Evolutionary conservation across 768 basidiomycete species (phyloP).

Genomic region (Boletus tomentosulus): DNA sequence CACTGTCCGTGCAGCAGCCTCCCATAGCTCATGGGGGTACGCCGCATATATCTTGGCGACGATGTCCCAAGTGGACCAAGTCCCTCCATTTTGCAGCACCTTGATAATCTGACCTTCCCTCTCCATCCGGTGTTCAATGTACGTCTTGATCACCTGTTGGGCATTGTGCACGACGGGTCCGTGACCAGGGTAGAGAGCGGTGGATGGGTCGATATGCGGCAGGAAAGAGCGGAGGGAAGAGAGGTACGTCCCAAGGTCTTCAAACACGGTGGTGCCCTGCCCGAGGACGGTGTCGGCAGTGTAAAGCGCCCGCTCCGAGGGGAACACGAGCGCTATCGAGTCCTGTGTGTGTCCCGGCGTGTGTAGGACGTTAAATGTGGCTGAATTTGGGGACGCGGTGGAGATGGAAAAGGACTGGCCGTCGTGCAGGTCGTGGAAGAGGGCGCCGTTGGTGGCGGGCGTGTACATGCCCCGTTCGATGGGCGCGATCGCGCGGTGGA

Average conservation of each 20-base stretch:
- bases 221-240: conserved; percentile 58
- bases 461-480: conserved; percentile 42
- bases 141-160: conserved; percentile 54
- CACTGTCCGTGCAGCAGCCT: conserved; percentile 66
- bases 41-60: conserved; percentile 64
- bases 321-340: conserved; percentile 70
- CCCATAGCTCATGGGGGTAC: conserved; percentile 69
- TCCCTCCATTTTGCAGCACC: conserved; percentile 34
- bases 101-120: conserved; percentile 76
- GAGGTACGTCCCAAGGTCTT: conserved; percentile 72
- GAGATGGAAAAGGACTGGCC: conserved; percentile 46
- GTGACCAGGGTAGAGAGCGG: conserved; percentile 80
- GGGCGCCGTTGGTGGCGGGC: conserved; percentile 37
- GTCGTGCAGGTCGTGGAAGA: conserved; percentile 58
- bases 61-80: conserved; percentile 63
- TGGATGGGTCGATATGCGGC: conserved; percentile 38
- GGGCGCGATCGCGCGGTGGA: conserved; percentile 37
- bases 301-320: conserved; percentile 71
- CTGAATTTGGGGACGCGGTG: background rate
- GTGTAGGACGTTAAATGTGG: conserved; percentile 60
- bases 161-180: conserved; percentile 74
- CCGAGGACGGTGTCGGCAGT: conserved; percentile 92
- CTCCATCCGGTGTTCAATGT: conserved; percentile 77
- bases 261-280: conserved; percentile 85
- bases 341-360: conserved; percentile 91